Percentiles rank a stretch among this genome's conserved stretches.
These are phyloP conservation scores for Triglochin maritima DNA, from an alignment of 106 monocot species.

Conservation along the genomic window DNA sequence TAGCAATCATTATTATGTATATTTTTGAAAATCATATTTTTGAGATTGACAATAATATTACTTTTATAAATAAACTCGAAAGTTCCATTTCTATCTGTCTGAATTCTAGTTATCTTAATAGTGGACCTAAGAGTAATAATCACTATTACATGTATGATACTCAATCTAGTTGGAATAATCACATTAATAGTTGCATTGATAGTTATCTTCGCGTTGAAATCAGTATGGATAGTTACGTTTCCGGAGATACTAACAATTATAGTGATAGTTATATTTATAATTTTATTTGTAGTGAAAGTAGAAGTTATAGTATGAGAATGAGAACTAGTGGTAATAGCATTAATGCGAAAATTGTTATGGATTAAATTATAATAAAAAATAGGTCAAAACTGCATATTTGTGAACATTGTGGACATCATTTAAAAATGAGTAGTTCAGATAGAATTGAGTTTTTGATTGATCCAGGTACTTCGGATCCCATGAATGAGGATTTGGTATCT, in stretches of 20 bases:
- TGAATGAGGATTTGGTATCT: not conserved
- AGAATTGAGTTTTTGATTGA: not conserved
- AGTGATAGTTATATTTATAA: not conserved
- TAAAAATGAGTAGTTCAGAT: not conserved
- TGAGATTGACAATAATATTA: no score
- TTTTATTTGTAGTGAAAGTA: slow-evolving; percentile 4
- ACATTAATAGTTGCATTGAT: slow-evolving; percentile 6
- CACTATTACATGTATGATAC: not conserved
- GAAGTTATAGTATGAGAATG: not conserved
- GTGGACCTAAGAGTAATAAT: no score
- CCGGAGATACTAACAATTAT: not conserved
- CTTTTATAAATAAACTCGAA: no score
- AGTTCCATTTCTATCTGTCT: no score
- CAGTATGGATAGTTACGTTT: not conserved
- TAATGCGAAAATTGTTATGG: slow-evolving; percentile 1
- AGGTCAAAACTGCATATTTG: not conserved
- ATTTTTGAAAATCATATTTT: no score
- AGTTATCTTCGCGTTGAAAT: not conserved
- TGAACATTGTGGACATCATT: not conserved
- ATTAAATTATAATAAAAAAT: slow-evolving; percentile 1
- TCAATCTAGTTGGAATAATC: slow-evolving; percentile 4
- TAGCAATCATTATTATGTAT: no score
- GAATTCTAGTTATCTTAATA: no score
- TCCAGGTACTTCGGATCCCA: not conserved
- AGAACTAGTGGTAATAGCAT: not conserved